Conservation (phyloP, 140 eudicot species). For the Flaveria floridana region DNA sequence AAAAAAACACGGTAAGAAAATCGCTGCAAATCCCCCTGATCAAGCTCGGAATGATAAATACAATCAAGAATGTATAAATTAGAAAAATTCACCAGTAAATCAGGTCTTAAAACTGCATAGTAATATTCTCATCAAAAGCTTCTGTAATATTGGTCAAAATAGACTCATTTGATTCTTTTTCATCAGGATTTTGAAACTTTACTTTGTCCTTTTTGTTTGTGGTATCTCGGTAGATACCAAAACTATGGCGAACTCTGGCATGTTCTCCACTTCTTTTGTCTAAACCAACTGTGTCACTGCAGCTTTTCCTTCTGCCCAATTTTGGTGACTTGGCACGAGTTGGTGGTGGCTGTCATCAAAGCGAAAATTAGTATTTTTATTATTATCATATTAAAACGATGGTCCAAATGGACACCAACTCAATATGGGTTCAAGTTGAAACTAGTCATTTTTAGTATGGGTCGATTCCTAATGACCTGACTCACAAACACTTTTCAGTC, state of each 20-base stretch:
- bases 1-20: slow-evolving; percentile 29
- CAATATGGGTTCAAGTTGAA: not conserved
- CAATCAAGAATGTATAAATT: slow-evolving; percentile 37
- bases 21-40: slow-evolving; percentile 29
- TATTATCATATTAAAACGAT: not conserved
- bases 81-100: slow-evolving; percentile 33
- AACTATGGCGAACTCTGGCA: slow-evolving; percentile 49
- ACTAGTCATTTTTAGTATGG: not conserved
- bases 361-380: not conserved
- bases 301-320: slow-evolving; percentile 82
- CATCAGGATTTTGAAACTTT: slow-evolving; percentile 20
- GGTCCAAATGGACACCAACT: not conserved
- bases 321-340: slow-evolving; percentile 95
- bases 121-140: slow-evolving; percentile 36
- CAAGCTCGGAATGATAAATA: slow-evolving; percentile 23
- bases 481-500: not conserved
- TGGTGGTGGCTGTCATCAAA: slow-evolving; percentile 59
- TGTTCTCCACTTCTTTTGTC: slow-evolving; percentile 40
- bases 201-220: slow-evolving; percentile 26
- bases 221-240: slow-evolving; percentile 39
- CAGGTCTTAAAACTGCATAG: slow-evolving; percentile 39
- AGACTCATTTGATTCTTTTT: slow-evolving; percentile 29
- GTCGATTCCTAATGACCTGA: not conserved
- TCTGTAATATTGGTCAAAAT: slow-evolving; percentile 30
- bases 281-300: slow-evolving; percentile 49